phyloP scores from a whole-genome alignment of 1,284 basidiomycete genomes.

The Stygiomarasmius scandens region DNA sequence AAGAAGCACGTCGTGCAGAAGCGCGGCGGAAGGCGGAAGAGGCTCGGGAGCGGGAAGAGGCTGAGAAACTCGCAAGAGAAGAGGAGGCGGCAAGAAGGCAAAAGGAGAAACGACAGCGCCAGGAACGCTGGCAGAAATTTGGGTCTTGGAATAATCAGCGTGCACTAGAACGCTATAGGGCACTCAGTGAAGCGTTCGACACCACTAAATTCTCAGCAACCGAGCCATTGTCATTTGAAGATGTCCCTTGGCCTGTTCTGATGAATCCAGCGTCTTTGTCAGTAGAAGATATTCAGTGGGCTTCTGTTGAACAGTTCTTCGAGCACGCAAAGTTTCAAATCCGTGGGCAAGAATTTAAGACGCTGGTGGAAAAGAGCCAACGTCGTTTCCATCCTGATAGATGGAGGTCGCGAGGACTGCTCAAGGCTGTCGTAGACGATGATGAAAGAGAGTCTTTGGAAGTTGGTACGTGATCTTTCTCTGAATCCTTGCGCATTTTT shows the following conservation, averaged over 20 bases:
- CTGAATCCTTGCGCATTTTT: conserved; percentile 3
- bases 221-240: conserved; percentile 55
- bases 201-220: conserved; percentile 52
- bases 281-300: conserved; percentile 69
- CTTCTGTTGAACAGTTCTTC: conserved; percentile 73
- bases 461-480: conserved; percentile 46
- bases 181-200: conserved; percentile 65
- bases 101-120: conserved; percentile 41
- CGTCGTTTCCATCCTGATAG: conserved; percentile 70
- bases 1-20: too few species aligned
- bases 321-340: conserved; percentile 49
- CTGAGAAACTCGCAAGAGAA: conserved; percentile 29
- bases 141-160: conserved; percentile 61
- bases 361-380: conserved; percentile 68
- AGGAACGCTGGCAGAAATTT: conserved; percentile 50
- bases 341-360: conserved; percentile 60
- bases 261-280: conserved; percentile 49
- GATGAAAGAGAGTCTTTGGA: conserved; percentile 55
- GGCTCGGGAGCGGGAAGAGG: conserved; percentile 30
- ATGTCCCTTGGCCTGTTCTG: conserved; percentile 74
- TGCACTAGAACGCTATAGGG: conserved; percentile 67
- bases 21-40: conserved; percentile 29
- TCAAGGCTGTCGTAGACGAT: conserved; percentile 55
- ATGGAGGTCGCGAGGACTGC: conserved; percentile 58
- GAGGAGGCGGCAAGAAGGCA: conserved; percentile 38